Evolutionary conservation across 768 basidiomycete species (phyloP).

Genomic region (Boletus rubescentipes): DNA sequence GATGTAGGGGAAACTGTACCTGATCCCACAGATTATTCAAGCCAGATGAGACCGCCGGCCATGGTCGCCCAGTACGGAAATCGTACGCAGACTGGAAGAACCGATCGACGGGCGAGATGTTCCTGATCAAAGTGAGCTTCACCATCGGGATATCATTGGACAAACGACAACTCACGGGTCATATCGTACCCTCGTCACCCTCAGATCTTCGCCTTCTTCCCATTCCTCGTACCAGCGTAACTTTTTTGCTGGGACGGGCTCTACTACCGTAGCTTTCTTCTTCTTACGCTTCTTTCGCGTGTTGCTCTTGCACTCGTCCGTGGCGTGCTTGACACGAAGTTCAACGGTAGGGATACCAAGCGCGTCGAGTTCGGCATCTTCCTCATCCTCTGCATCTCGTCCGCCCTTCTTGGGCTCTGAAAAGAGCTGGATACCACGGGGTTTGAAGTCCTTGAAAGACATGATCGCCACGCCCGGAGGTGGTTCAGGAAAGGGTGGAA

Average conservation of each 20-base stretch:
- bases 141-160: not conserved
- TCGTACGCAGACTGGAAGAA: conserved; percentile 58
- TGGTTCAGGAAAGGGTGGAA: conserved; percentile 48
- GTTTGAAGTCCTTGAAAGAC: conserved; percentile 57
- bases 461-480: conserved; percentile 48
- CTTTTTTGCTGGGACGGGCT: conserved; percentile 23
- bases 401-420: conserved; percentile 35
- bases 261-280: conserved; percentile 25
- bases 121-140: conserved; percentile 33
- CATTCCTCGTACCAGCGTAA: conserved; percentile 70
- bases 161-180: conserved; percentile 45
- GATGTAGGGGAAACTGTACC: conserved; percentile 36
- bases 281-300: conserved; percentile 51
- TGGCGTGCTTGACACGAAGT: conserved; percentile 50
- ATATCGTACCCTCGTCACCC: conserved; percentile 40
- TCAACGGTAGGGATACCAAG: conserved; percentile 65
- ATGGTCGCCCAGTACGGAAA: conserved; percentile 46
- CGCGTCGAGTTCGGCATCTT: conserved; percentile 63
- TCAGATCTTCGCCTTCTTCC: conserved; percentile 57
- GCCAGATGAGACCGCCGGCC: conserved; percentile 34
- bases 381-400: conserved; percentile 31
- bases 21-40: conserved; percentile 60
- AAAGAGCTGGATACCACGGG: conserved; percentile 55
- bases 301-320: conserved; percentile 57
- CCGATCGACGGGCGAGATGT: conserved; percentile 47